phyloP scores from a whole-genome alignment of 345 rosid species.

The Murraya koenigii region DNA sequence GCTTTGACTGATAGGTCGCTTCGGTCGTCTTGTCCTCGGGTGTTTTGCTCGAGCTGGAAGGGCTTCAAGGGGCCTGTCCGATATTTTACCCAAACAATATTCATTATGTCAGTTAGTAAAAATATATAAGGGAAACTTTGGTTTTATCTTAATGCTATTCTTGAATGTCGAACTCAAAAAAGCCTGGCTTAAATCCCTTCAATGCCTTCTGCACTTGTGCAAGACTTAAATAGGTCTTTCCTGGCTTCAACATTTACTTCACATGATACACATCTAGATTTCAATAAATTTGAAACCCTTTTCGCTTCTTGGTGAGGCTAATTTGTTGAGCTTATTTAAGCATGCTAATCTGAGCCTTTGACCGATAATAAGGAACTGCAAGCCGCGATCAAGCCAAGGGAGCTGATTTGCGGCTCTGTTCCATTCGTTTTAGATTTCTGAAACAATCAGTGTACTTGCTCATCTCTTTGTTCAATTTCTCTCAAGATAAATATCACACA shows the following conservation, averaged over 20 bases:
- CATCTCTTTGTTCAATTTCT: too few relatives aligned
- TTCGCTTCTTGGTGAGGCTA: background rate
- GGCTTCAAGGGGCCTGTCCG: too few relatives aligned
- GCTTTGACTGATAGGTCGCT: too few relatives aligned
- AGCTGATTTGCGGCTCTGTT: background rate
- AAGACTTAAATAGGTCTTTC: background rate
- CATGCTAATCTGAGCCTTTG: constrained; percentile 4
- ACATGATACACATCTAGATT: background rate
- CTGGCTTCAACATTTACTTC: constrained; percentile 8
- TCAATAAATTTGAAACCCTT: constrained; percentile 18
- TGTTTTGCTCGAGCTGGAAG: too few relatives aligned
- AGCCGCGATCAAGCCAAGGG: background rate
- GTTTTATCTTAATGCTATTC: constrained; percentile 36
- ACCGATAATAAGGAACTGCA: too few relatives aligned
- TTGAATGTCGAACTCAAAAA: constrained; percentile 29
- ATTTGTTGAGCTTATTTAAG: constrained; percentile 33
- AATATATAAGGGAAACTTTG: too few relatives aligned
- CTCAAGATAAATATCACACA: too few relatives aligned
- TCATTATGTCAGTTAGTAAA: too few relatives aligned
- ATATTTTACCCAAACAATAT: too few relatives aligned
- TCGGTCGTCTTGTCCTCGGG: too few relatives aligned
- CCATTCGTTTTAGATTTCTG: constrained; percentile 20
- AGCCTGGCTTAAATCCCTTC: constrained; percentile 27
- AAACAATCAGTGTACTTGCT: background rate
- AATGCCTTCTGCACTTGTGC: constrained; percentile 9